Evolutionary conservation across 2,329 filamentous ascomycete genomes (phyloP), one percentile per base, ranked within the genome.

Genomic region (Penicillium sp.): DNA sequence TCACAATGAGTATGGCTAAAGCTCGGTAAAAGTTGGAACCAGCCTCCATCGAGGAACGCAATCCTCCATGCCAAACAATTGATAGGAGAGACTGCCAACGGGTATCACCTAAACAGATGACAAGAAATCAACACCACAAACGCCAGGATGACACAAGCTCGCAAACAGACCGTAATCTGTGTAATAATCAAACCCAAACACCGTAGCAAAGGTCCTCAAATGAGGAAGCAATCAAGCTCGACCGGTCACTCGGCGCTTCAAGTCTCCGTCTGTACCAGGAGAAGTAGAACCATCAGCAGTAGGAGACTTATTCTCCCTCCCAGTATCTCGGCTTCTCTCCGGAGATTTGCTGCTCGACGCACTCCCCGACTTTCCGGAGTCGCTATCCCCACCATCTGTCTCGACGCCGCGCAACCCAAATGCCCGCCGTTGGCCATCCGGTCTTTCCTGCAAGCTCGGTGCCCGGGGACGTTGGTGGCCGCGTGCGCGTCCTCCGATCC

Each of bases 361-460:
- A 26, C 47, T 40, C 13, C 54, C 33, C 4, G 19, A 37, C 55
- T 53, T 58, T n/a, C 26, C 54, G 3, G 53, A 24, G 13, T 61
- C 61, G 2, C 50, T 56, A 19, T 66, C 66, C 4, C 66, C 67
- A 33, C 47, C 10, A 47, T 68, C 64, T 1, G 56, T 58, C 28
- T 71, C 63, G 44, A 67, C 64, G 9, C 68, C 71, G 33, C 62
- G 56, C 59, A 77, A 56, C 19, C 74, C 70, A 51, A 76, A 72
- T 4, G 69, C 68, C 56, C 73, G 70, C 53, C 70, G 68, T 54
- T 69, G 70, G n/a, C 85, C 85, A 65, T 78, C 82, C 3, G 85
- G 83, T 60, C 85, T 76, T 71, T 87, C 86, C 53, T 80, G 85
- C 56, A 90, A 76, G 69, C 83, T 88, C 15, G 88, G 88, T 38